phyloP scores from a whole-genome alignment of 148 eudicot genomes.

The Polygonum aviculare region DNA sequence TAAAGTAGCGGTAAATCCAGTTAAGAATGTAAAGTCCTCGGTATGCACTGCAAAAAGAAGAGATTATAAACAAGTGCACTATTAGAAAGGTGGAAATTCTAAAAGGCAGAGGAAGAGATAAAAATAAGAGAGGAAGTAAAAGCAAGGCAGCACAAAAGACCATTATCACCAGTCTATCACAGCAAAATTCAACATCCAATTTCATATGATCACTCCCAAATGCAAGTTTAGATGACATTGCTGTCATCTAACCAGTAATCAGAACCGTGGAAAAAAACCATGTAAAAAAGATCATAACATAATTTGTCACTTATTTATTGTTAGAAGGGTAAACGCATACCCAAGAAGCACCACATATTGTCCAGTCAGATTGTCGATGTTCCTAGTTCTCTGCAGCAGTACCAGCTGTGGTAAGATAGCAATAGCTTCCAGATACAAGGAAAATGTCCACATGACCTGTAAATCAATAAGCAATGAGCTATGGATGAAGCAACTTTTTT shows the following conservation, averaged over 20 bases:
- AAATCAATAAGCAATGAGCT: constrained; percentile 17
- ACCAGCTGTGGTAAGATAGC: constrained; percentile 97
- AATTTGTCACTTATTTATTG: not conserved
- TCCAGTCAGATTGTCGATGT: constrained; percentile 89
- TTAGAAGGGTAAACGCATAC: constrained; percentile 26
- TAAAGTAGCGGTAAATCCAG: constrained; percentile 95
- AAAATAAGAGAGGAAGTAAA: not conserved
- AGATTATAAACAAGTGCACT: not conserved
- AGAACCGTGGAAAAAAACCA: not conserved
- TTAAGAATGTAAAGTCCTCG: constrained; percentile 79
- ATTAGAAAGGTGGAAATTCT: not conserved
- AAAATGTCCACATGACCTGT: constrained; percentile 97
- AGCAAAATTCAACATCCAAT: not conserved
- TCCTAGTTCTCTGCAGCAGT: constrained; percentile 91
- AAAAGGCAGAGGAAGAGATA: not conserved
- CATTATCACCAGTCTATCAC: not conserved
- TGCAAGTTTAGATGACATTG: too few relatives aligned
- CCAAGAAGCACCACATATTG: constrained; percentile 86
- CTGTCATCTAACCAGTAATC: not conserved
- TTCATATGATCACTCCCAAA: not conserved
- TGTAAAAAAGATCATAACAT: not conserved
- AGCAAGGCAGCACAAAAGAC: not conserved
- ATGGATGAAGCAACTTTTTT: not conserved
- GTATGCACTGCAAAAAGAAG: constrained; percentile 63
- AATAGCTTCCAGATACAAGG: constrained; percentile 88